Evolutionary conservation across 352 stramenopile species (phyloP).

Genomic region (Globisporangium mamillatum): DNA sequence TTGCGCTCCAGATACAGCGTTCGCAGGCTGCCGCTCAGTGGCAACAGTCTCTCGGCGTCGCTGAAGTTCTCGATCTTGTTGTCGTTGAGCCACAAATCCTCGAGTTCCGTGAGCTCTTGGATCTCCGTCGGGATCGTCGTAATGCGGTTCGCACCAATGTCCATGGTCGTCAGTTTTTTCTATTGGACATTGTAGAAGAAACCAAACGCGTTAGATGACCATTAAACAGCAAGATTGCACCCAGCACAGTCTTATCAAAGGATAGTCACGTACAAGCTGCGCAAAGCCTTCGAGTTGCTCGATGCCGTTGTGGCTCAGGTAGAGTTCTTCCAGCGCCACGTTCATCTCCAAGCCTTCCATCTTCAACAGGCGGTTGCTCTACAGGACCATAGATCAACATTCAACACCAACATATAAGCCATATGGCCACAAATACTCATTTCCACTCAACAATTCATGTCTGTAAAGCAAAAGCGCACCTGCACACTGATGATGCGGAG

Average conservation of each 20-base stretch:
- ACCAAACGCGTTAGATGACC: neutral
- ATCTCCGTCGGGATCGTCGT: slow-evolving; percentile 48
- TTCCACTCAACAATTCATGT: slow-evolving; percentile 6
- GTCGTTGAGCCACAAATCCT: slow-evolving; percentile 84
- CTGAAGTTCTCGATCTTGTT: slow-evolving; percentile 60
- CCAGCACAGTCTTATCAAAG: too few relatives aligned
- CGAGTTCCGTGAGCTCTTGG: slow-evolving; percentile 34
- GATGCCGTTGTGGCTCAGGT: slow-evolving; percentile 97
- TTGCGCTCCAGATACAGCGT: slow-evolving; percentile 97
- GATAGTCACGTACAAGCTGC: slow-evolving; percentile 51
- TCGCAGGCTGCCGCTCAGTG: slow-evolving; percentile 75
- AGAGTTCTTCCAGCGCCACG: slow-evolving; percentile 94
- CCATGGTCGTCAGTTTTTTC: slow-evolving; percentile 58
- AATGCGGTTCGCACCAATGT: slow-evolving; percentile 86
- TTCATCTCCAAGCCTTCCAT: slow-evolving; percentile 91
- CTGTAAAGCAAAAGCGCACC: slow-evolving; percentile 17
- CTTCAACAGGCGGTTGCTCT: slow-evolving; percentile 95
- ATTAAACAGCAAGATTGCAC: too few relatives aligned
- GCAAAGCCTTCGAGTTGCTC: slow-evolving; percentile 73
- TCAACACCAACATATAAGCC: neutral
- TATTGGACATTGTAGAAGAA: slow-evolving; percentile 22
- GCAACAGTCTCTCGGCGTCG: slow-evolving; percentile 65
- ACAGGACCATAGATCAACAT: slow-evolving; percentile 9
- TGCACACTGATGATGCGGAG: slow-evolving; percentile 86
- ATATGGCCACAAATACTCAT: neutral